phyloP scores from a whole-genome alignment of 2,329 filamentous ascomycete species.

The Lecanoromycetidae sp. region DNA sequence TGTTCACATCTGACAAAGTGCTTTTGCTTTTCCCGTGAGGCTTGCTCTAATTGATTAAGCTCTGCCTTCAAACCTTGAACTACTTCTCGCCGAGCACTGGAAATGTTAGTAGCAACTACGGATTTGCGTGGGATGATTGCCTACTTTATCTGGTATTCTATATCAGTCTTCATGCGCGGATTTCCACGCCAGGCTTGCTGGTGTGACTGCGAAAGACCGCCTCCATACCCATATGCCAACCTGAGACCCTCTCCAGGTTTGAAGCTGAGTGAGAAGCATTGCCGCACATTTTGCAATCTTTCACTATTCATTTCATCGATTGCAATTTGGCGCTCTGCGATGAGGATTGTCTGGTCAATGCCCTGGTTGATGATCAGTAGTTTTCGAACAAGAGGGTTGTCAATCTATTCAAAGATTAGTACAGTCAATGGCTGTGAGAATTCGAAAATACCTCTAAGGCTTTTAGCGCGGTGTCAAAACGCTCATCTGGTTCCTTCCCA shows the following conservation, averaged over 20 bases:
- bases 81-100: conserved; percentile 35
- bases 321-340: conserved; percentile 56
- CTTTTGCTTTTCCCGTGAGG: conserved; percentile 37
- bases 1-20: conserved; percentile 39
- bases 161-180: conserved; percentile 70
- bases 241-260: conserved; percentile 25
- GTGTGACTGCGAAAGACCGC: conserved; percentile 24
- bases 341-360: conserved; percentile 75
- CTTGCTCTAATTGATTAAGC: conserved; percentile 39
- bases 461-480: conserved; percentile 66
- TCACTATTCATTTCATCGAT: conserved; percentile 55
- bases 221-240: conserved; percentile 10
- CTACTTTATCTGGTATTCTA: conserved; percentile 53
- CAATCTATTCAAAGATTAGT: conserved; percentile 43
- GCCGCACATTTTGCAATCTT: conserved; percentile 56
- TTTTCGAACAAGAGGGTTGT: conserved; percentile 64
- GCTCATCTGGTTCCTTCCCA: conserved; percentile 59
- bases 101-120: background rate
- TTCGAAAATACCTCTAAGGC: conserved; percentile 58
- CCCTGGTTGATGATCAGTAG: conserved; percentile 70
- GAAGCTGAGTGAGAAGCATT: conserved; percentile 57
- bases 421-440: background rate
- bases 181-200: conserved; percentile 41
- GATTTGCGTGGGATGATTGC: background rate
- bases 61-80: conserved; percentile 45